Percentiles rank a stretch among this genome's conserved stretches.
phyloP scores from a whole-genome alignment of 2,329 filamentous ascomycete species.

The Aspergillus japonicus region DNA sequence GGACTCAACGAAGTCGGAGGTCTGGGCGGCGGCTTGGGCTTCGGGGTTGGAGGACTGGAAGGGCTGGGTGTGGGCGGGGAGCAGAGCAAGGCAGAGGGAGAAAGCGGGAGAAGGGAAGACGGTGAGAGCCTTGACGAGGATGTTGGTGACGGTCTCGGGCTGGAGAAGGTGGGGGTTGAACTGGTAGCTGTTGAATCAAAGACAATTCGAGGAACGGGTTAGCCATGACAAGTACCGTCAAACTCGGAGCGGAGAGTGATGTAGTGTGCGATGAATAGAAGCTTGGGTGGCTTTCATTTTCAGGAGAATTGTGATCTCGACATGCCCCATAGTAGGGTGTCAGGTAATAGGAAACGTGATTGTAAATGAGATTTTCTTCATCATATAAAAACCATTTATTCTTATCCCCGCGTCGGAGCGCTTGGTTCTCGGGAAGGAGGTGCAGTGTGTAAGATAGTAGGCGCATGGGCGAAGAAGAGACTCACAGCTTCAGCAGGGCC shows the following conservation, averaged over 20 bases:
- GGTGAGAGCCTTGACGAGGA: conserved; percentile 96
- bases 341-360: conserved; percentile 99
- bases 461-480: conserved; percentile 11
- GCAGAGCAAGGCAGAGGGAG: conserved; percentile 87
- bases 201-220: background rate
- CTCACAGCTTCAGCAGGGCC: conserved; percentile 92
- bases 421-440: background rate
- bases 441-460: background rate
- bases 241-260: background rate
- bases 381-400: conserved; percentile 52
- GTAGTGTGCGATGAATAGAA: conserved; percentile 4
- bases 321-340: conserved; percentile 55
- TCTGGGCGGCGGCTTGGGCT: conserved; percentile 40
- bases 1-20: conserved; percentile 71
- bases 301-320: conserved; percentile 75
- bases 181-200: conserved; percentile 73
- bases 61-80: conserved; percentile 76
- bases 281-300: conserved; percentile 37
- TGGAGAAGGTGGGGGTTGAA: conserved; percentile 98
- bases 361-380: conserved; percentile 59
- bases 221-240: background rate
- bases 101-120: conserved; percentile 97
- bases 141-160: conserved; percentile 97
- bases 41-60: conserved; percentile 53
- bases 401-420: conserved; percentile 5